Evolutionary conservation across 768 basidiomycete genomes (phyloP), one percentile per base, ranked within the genome.

Genomic region (Cantharellus cinnabarinus): DNA sequence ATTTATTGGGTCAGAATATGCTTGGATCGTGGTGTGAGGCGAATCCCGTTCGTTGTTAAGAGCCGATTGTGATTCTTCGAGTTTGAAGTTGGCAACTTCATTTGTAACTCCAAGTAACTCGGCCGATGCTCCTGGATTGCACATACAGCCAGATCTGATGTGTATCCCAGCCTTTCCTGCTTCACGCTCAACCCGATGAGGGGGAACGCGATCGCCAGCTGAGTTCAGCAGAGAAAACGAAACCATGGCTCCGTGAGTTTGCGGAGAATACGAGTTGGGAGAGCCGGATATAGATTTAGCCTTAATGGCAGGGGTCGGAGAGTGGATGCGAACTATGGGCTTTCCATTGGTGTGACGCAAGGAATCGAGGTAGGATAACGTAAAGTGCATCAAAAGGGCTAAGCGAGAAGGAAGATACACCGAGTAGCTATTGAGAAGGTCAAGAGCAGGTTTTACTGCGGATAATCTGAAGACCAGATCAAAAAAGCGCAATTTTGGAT

Each of bases 71-170:
- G 44, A 48, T 10, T 10, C 29, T 10, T 48, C 10, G 44, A 48
- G 29, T 10, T 48, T 48, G 44, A 48, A 48, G 10, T 10, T 29
- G 44, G 44, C 44, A 10, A 54, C 14, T 37, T 14, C 35, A 7
- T 54, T 37, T 10, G 52, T 37, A 37, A 87, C 76, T 0, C 80
- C 81, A 3, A 88, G 74, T 14, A 89, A 70, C 3, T 82, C 77
- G 0, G 84, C 79, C 0, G 85, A 83, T 15, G 80, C 87, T 5
- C 88, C 88, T 14, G 87, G 85, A 63, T 89, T 90, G 66, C 88
- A 90, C 79, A 89, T 82, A 68, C 87, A 90, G 0, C 87, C 87
- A 2, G 86, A 85, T 50, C 87, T 80, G 40, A 89, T 70, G 15
- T 85, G 87, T 60, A 89, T 81, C 56, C 75, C 77, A 62, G 77